phyloP scores from a whole-genome alignment of 306 rosid species.

The Medicago ruthenica region DNA sequence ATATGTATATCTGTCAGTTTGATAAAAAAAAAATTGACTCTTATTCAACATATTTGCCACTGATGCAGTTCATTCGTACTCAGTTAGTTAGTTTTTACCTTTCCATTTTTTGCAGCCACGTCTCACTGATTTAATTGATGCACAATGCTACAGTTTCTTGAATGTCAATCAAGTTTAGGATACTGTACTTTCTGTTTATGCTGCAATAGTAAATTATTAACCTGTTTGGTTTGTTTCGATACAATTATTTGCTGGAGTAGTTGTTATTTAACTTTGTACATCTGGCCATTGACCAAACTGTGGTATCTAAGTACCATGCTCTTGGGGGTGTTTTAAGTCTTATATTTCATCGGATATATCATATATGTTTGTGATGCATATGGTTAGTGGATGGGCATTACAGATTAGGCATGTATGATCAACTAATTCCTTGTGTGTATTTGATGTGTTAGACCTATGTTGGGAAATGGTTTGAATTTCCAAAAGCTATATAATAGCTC shows the following conservation, averaged over 20 bases:
- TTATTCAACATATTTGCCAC: constrained; percentile 16
- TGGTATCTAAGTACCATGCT: background rate
- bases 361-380: background rate
- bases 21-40: background rate
- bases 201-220: background rate
- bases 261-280: background rate
- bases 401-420: background rate
- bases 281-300: background rate
- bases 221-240: background rate
- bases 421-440: constrained; percentile 4
- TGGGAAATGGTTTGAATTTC: background rate
- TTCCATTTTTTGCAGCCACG: constrained; percentile 8
- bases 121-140: background rate
- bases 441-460: background rate
- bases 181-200: background rate
- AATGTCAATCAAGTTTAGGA: background rate
- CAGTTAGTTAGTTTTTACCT: background rate
- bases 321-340: background rate
- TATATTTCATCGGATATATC: background rate
- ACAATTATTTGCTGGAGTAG: background rate
- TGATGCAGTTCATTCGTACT: background rate
- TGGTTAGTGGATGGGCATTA: background rate
- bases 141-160: background rate
- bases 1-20: too few species aligned
- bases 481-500: constrained; percentile 8